Conservation (phyloP, 2,329 filamentous ascomycete species). For the Colletotrichum liriopes region DNA sequence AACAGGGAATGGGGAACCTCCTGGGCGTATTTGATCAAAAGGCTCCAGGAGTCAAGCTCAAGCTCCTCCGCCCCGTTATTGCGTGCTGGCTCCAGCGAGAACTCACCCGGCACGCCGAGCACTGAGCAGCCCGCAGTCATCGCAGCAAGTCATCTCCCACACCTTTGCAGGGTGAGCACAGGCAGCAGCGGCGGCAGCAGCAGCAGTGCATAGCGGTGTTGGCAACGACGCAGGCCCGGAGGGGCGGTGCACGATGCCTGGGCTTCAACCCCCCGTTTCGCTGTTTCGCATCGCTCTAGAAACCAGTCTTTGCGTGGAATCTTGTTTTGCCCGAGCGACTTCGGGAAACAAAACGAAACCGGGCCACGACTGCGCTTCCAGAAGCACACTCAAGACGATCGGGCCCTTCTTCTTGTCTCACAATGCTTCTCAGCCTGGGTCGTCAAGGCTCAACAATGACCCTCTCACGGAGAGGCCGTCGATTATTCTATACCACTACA, state of each 20-base stretch:
- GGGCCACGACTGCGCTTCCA: neutral
- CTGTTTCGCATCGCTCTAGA: neutral
- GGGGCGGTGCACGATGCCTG: neutral
- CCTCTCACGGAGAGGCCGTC: neutral
- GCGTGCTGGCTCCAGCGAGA: constrained; percentile 2
- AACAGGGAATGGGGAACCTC: neutral
- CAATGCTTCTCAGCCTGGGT: neutral
- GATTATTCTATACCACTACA: neutral
- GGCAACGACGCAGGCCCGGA: neutral
- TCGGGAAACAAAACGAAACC: neutral
- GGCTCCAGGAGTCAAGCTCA: neutral
- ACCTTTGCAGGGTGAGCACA: constrained; percentile 2
- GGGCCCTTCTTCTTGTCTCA: neutral
- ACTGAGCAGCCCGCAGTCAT: constrained; percentile 6
- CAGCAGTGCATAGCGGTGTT: neutral
- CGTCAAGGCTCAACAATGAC: neutral
- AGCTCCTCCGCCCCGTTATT: neutral
- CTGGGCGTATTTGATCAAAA: constrained; percentile 13
- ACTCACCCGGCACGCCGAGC: neutral
- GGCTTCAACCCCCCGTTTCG: neutral
- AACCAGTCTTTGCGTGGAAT: neutral
- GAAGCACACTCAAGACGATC: neutral
- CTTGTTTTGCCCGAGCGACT: neutral
- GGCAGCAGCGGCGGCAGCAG: neutral
- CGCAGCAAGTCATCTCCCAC: neutral